Evolutionary conservation across 495 filamentous ascomycete genomes (phyloP), one percentile per base, ranked within the genome.

Genomic region (Platismatia glauca): DNA sequence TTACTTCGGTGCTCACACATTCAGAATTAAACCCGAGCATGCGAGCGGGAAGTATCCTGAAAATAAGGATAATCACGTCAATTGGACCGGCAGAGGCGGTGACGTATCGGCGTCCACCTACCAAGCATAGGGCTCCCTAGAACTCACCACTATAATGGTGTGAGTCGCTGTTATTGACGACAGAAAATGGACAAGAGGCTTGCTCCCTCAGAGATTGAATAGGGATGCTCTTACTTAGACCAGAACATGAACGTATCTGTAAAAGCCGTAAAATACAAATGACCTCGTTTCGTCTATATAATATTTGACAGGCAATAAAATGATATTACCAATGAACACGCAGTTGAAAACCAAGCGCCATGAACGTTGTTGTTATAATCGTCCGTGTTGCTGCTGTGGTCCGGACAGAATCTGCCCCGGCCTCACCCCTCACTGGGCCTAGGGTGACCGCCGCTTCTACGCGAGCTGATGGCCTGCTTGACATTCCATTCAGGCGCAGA

Each of bases 1-100:
- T 76, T 98, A 97, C 87, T 98, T 98, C 73, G 87, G 94, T 75
- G 94, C 94, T 60, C 94, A 98, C 87, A 98, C 95, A 63, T 98
- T 97, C 90, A 81, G 82, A 70, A 87, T 97, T 82, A 97, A 97
- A 89, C 90, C 94, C 48, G 89, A 97, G 79, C 74, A 68, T 68
- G 93, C 91, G 67, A 92, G 70, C 73, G 84, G 78, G 48, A 93
- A 89, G 78, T 92, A 93, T 81, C 87, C 87, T 62, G 86, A 83
- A 73, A 90, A 86, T 74, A 81, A 90, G 79, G 85, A 97, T 74
- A 93, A 94, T 74, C 94, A 98, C 82, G 93, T 97, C 71, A 98
- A 98, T 88, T 98, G 95, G 94, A 98, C 94, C 67, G 95, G 94
- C 61, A 85, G 94, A 71, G 94, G 94, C 72, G 94, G 94, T 76